A percentile compares a stretch with the other conserved stretches of the same genome.
These are phyloP conservation scores for Leccinum incarnatum DNA, from an alignment of 768 basidiomycete species.

Conservation along the genomic window DNA sequence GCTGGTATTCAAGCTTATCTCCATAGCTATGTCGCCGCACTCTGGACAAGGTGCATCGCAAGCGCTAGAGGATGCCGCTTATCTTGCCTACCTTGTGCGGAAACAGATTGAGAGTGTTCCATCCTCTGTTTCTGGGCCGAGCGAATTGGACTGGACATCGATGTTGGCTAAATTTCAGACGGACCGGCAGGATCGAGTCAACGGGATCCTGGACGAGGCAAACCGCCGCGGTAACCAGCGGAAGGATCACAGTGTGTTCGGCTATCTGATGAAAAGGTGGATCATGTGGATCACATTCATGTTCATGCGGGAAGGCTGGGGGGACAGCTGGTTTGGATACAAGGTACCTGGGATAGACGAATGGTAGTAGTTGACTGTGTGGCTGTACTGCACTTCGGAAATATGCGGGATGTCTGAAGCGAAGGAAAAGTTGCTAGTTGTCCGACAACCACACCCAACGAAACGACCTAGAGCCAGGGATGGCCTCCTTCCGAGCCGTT, in stretches of 20 bases:
- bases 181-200: constrained; percentile 23
- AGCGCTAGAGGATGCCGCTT: constrained; percentile 29
- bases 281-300: constrained; percentile 21
- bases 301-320: constrained; percentile 28
- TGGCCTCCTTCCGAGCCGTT: constrained; percentile 69
- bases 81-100: constrained; percentile 30
- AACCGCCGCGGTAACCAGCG: constrained; percentile 26
- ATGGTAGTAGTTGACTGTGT: constrained; percentile 14
- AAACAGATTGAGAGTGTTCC: constrained; percentile 4
- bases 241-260: constrained; percentile 18
- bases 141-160: constrained; percentile 12
- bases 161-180: constrained; percentile 23
- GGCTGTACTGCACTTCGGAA: constrained; percentile 42
- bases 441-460: not conserved
- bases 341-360: constrained; percentile 28
- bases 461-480: constrained; percentile 23
- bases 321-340: constrained; percentile 30
- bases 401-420: constrained; percentile 18
- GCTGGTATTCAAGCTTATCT: not conserved
- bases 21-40: constrained; percentile 31
- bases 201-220: constrained; percentile 27
- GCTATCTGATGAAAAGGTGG: constrained; percentile 24
- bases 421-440: constrained; percentile 1
- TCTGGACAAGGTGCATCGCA: constrained; percentile 34
- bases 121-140: not conserved